Percentiles rank a stretch among this genome's conserved stretches.
phyloP scores from a whole-genome alignment of 495 filamentous ascomycete species.

The Neurospora sp. region DNA sequence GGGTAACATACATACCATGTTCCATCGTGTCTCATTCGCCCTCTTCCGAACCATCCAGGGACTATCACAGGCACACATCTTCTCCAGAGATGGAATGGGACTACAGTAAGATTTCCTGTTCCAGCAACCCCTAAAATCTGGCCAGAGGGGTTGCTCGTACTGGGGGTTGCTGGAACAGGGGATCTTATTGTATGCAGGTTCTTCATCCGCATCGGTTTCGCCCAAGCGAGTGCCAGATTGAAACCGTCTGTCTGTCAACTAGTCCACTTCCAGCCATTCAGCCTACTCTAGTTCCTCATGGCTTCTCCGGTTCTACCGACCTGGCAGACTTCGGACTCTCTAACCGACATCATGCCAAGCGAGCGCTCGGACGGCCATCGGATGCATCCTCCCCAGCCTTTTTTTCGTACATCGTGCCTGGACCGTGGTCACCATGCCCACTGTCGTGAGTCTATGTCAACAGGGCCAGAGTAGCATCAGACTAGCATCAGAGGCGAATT shows the following conservation, averaged over 20 bases:
- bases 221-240: neutral
- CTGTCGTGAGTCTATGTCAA: neutral
- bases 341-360: neutral
- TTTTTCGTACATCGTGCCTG: neutral
- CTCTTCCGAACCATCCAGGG: neutral
- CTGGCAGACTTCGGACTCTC: neutral
- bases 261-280: neutral
- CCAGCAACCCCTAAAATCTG: too few species aligned
- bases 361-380: neutral
- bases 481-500: neutral
- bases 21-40: neutral
- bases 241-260: neutral
- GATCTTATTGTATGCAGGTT: too few species aligned
- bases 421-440: neutral
- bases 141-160: too few species aligned
- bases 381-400: neutral
- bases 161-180: too few species aligned
- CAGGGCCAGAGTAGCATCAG: neutral
- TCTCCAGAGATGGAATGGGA: neutral
- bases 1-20: neutral
- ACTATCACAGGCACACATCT: neutral
- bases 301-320: neutral
- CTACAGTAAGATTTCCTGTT: too few species aligned
- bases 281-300: neutral
- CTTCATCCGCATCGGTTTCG: neutral